These are phyloP conservation scores for Phaffia tasmanica DNA, from an alignment of 768 basidiomycete species.

Conservation along the genomic window DNA sequence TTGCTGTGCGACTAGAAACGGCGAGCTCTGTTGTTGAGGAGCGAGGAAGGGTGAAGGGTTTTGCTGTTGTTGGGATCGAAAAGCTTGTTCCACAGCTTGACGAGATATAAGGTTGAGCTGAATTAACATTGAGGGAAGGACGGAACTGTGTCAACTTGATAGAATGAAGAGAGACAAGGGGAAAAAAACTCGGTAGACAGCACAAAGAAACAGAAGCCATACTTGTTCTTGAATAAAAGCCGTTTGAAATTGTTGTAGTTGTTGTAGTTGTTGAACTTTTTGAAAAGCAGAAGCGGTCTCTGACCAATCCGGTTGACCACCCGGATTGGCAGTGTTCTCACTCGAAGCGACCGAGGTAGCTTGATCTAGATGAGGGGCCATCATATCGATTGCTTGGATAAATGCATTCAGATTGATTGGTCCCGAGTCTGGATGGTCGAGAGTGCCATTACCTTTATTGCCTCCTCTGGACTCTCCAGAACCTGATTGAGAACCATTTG, in stretches of 20 bases:
- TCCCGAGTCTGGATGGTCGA: not conserved
- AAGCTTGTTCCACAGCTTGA: constrained; percentile 3
- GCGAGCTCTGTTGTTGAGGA: too few species aligned
- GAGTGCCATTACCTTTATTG: too few species aligned
- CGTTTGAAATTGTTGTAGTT: constrained; percentile 64
- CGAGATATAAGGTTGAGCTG: constrained; percentile 19
- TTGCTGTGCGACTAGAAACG: not conserved
- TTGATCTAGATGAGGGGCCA: constrained; percentile 5
- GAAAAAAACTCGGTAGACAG: not conserved
- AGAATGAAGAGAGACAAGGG: constrained; percentile 28
- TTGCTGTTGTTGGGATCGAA: constrained; percentile 38
- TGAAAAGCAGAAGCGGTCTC: constrained; percentile 3
- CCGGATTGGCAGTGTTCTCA: not conserved
- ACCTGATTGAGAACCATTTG: too few species aligned
- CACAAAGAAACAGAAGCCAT: constrained; percentile 28
- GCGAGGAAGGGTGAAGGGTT: too few species aligned
- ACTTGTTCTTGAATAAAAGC: constrained; percentile 88
- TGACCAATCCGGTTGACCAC: not conserved
- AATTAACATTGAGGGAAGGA: constrained; percentile 9
- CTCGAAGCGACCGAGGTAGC: not conserved
- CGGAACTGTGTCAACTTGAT: constrained; percentile 25
- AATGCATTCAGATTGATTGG: not conserved
- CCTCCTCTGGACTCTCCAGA: too few species aligned
- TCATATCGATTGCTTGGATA: not conserved
- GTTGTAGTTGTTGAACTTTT: constrained; percentile 40